Percentiles rank a stretch among this genome's conserved stretches.
These are phyloP conservation scores for Lachancea quebecensis DNA, from an alignment of 805 yeast genomes.

Conservation along the genomic window DNA sequence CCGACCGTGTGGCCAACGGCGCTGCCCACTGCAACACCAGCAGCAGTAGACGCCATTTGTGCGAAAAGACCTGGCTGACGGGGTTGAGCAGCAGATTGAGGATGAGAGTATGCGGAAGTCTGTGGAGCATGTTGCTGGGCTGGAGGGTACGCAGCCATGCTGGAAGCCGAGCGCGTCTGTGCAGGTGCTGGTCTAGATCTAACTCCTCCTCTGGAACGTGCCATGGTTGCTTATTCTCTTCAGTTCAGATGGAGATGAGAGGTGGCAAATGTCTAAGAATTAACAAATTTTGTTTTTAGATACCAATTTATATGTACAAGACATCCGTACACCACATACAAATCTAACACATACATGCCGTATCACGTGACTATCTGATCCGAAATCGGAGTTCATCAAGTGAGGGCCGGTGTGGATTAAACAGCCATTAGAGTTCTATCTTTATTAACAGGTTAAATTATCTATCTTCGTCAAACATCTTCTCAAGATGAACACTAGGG, in stretches of 20 bases:
- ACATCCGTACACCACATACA: background rate
- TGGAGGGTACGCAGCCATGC: constrained; percentile 60
- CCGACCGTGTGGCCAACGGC: constrained; percentile 95
- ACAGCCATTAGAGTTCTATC: background rate
- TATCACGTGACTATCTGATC: background rate
- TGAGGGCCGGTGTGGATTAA: too few species aligned
- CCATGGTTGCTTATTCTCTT: constrained; percentile 28
- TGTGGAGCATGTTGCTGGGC: constrained; percentile 33
- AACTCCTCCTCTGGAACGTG: constrained; percentile 42
- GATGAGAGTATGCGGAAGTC: constrained; percentile 40
- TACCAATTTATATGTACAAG: background rate
- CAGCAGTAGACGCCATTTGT: constrained; percentile 98
- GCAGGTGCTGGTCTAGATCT: constrained; percentile 40
- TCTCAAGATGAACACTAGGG: constrained; percentile 45
- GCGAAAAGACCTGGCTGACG: constrained; percentile 81
- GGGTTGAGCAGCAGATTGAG: constrained; percentile 42
- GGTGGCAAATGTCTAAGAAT: background rate
- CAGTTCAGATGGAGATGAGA: background rate
- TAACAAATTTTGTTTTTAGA: background rate
- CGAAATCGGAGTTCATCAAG: too few species aligned
- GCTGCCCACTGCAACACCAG: constrained; percentile 99
- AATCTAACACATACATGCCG: too few species aligned
- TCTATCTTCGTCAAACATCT: constrained; percentile 33
- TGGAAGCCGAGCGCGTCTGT: constrained; percentile 65
- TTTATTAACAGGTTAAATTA: background rate